Conservation (phyloP, 805 yeast species). For the Candida qinlingensis region DNA sequence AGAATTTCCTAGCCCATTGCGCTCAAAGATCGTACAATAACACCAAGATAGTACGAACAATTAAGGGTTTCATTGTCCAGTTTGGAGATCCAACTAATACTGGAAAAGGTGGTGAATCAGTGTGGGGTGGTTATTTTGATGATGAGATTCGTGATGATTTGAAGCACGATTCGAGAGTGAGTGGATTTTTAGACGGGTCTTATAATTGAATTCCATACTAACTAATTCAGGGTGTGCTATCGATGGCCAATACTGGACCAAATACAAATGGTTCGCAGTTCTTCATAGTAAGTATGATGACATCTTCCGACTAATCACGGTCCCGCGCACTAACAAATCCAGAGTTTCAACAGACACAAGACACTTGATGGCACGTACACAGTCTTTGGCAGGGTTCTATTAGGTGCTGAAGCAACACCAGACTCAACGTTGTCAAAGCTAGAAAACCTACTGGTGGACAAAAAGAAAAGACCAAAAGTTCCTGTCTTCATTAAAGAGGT, state of each 20-base stretch:
- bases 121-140: conserved; percentile 70
- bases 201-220: not conserved
- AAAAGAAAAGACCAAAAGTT: conserved; percentile 31
- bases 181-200: conserved; percentile 23
- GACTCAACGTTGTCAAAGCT: conserved; percentile 25
- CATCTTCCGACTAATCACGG: not conserved
- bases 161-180: conserved; percentile 65
- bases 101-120: conserved; percentile 79
- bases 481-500: conserved; percentile 27
- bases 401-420: conserved; percentile 37
- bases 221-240: conserved; percentile 43
- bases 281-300: conserved; percentile 40
- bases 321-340: conserved; percentile 1
- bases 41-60: conserved; percentile 67
- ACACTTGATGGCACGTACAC: conserved; percentile 68
- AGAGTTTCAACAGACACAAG: conserved; percentile 82
- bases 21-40: conserved; percentile 39
- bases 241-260: conserved; percentile 69
- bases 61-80: conserved; percentile 70
- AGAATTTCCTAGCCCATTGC: conserved; percentile 41
- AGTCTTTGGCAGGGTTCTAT: conserved; percentile 68
- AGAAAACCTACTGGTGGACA: conserved; percentile 26
- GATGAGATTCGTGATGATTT: conserved; percentile 71
- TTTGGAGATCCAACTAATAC: conserved; percentile 80
- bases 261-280: conserved; percentile 68